Evolutionary conservation across 2,329 filamentous ascomycete species (phyloP).

Genomic region (Beauveria brongniartii): DNA sequence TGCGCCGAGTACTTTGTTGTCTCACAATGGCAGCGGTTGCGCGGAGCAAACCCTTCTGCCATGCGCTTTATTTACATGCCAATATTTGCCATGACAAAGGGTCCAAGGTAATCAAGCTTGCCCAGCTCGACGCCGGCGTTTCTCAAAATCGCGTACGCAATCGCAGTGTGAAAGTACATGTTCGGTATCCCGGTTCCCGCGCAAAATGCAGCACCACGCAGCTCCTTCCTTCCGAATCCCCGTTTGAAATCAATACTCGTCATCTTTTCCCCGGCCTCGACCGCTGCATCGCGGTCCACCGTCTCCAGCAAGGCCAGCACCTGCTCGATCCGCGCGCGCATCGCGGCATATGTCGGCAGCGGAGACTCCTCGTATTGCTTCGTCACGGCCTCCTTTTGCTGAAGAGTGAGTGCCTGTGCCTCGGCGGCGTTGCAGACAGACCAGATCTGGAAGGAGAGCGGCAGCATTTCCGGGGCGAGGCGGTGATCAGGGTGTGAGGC

Average conservation of each 20-base stretch:
- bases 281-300: constrained; percentile 17
- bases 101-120: constrained; percentile 46
- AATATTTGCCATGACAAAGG: constrained; percentile 16
- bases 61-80: not conserved
- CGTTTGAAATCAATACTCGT: constrained; percentile 24
- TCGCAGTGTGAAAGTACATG: constrained; percentile 55
- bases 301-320: not conserved
- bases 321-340: constrained; percentile 25
- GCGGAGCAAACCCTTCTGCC: too few species aligned
- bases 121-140: constrained; percentile 54
- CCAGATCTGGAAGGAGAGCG: constrained; percentile 21
- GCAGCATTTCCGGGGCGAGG: constrained; percentile 24
- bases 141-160: constrained; percentile 52
- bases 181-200: constrained; percentile 46
- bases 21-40: too few species aligned
- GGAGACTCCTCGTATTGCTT: not conserved
- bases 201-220: constrained; percentile 33
- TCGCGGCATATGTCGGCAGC: constrained; percentile 25
- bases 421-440: constrained; percentile 15
- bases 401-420: not conserved
- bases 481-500: constrained; percentile 14
- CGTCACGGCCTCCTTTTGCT: not conserved
- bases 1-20: too few species aligned
- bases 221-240: constrained; percentile 15
- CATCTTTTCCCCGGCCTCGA: constrained; percentile 21